Conservation (phyloP, 768 basidiomycete genomes). For the Phylloporus rhodoxanthus region DNA sequence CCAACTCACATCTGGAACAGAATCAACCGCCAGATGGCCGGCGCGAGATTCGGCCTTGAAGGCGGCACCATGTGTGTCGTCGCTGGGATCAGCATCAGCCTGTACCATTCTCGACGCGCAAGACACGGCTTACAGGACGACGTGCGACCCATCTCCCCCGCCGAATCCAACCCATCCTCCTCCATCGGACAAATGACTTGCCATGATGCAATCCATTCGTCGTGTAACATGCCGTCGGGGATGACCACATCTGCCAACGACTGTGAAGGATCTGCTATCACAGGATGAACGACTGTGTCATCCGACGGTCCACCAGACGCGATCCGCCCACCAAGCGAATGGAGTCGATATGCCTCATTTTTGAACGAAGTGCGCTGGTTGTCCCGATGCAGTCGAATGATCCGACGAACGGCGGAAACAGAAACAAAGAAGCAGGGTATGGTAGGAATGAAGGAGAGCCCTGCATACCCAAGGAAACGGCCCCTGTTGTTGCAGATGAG, state of each 20-base stretch:
- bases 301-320: too few relatives aligned
- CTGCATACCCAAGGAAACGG: conserved; percentile 60
- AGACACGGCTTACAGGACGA: conserved; percentile 8
- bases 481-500: conserved; percentile 38
- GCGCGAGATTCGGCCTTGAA: conserved; percentile 26
- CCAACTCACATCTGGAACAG: conserved; percentile 46
- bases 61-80: not conserved
- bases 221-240: not conserved
- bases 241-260: not conserved
- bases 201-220: conserved; percentile 4
- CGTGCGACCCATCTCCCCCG: not conserved
- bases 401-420: conserved; percentile 10
- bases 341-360: not conserved
- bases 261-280: not conserved
- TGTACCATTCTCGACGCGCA: not conserved
- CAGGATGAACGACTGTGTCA: not conserved
- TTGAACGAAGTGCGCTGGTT: conserved; percentile 9
- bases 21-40: conserved; percentile 47
- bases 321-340: not conserved
- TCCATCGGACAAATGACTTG: not conserved
- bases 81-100: conserved; percentile 5
- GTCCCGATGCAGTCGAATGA: conserved; percentile 20
- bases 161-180: not conserved
- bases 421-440: conserved; percentile 51
- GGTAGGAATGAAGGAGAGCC: conserved; percentile 44